phyloP scores from a whole-genome alignment of 2,329 filamentous ascomycete genomes.

The Raffaelea albimanens region DNA sequence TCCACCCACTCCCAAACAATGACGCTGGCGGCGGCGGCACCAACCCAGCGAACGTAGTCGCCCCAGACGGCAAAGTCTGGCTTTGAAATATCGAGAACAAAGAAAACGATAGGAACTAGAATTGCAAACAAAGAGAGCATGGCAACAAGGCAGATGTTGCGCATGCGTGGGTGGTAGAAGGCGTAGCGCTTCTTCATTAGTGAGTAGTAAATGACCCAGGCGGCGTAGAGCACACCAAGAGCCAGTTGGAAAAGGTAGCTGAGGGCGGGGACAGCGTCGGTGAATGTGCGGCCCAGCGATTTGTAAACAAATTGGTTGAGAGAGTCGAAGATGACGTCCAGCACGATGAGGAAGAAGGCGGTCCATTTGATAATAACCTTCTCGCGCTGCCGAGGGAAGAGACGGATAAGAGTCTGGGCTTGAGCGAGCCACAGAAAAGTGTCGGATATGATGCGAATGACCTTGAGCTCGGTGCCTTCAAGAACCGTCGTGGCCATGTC shows the following conservation, averaged over 20 bases:
- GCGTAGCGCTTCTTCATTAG: constrained; percentile 87
- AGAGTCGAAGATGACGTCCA: constrained; percentile 84
- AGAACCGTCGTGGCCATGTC: constrained; percentile 70
- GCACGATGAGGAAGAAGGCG: constrained; percentile 82
- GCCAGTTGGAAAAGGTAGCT: constrained; percentile 86
- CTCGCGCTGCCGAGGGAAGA: constrained; percentile 93
- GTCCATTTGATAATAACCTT: constrained; percentile 99
- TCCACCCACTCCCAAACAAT: constrained; percentile 98
- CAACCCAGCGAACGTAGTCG: constrained; percentile 94
- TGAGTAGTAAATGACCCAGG: constrained; percentile 89
- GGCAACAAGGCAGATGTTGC: constrained; percentile 76
- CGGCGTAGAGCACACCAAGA: constrained; percentile 78
- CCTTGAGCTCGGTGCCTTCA: constrained; percentile 74
- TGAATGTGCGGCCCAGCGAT: constrained; percentile 54
- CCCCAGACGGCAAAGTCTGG: constrained; percentile 85
- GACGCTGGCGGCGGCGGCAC: constrained; percentile 86
- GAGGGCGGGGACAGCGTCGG: constrained; percentile 81
- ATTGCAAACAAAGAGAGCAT: constrained; percentile 71
- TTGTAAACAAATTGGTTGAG: constrained; percentile 72
- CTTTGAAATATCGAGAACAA: constrained; percentile 81
- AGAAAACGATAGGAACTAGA: constrained; percentile 83
- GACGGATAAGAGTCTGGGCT: constrained; percentile 87
- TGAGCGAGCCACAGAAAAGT: constrained; percentile 97
- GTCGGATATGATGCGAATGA: constrained; percentile 87
- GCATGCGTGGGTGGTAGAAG: constrained; percentile 85